Percentiles rank a stretch among this genome's conserved stretches.
These are phyloP conservation scores for Penicillium glabrum DNA, from an alignment of 2,329 filamentous ascomycete genomes.

Conservation along the genomic window DNA sequence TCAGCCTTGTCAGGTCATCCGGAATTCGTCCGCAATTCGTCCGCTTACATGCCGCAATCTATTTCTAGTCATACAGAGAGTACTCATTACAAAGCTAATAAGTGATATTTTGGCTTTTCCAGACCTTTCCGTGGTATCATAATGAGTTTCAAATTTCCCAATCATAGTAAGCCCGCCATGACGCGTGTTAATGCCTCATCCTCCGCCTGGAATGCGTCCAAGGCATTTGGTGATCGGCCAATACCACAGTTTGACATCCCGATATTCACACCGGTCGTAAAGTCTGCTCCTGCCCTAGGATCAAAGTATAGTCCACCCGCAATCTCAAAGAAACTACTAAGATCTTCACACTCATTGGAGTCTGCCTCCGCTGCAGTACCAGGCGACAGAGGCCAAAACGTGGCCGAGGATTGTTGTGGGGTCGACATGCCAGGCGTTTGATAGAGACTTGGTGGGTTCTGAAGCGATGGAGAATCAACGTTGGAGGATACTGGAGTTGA, in stretches of 20 bases:
- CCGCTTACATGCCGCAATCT: too few relatives aligned
- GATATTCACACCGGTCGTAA: slow-evolving; percentile 4
- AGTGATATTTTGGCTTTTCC: too few relatives aligned
- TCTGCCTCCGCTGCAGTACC: slow-evolving; percentile 6
- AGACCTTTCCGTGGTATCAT: neutral
- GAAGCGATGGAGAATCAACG: slow-evolving; percentile 1
- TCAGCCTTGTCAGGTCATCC: too few relatives aligned
- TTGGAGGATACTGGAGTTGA: neutral
- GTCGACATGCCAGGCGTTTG: slow-evolving; percentile 11
- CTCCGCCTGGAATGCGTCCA: slow-evolving; percentile 34
- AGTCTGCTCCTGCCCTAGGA: slow-evolving; percentile 9
- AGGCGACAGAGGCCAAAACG: slow-evolving; percentile 21
- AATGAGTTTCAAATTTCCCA: neutral
- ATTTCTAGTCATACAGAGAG: too few relatives aligned
- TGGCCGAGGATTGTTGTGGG: slow-evolving; percentile 11
- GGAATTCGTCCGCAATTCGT: too few relatives aligned
- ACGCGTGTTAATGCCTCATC: slow-evolving; percentile 36
- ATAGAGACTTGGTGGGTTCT: slow-evolving; percentile 1
- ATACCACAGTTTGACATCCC: slow-evolving; percentile 8
- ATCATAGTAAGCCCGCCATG: slow-evolving; percentile 35
- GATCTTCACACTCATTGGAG: slow-evolving; percentile 45
- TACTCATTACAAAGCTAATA: too few relatives aligned
- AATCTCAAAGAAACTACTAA: slow-evolving; percentile 62
- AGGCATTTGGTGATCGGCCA: slow-evolving; percentile 7
- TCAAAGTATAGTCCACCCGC: slow-evolving; percentile 50